These are phyloP conservation scores for Colletotrichum spaethianum DNA, from an alignment of 2,329 filamentous ascomycete genomes.

Conservation along the genomic window DNA sequence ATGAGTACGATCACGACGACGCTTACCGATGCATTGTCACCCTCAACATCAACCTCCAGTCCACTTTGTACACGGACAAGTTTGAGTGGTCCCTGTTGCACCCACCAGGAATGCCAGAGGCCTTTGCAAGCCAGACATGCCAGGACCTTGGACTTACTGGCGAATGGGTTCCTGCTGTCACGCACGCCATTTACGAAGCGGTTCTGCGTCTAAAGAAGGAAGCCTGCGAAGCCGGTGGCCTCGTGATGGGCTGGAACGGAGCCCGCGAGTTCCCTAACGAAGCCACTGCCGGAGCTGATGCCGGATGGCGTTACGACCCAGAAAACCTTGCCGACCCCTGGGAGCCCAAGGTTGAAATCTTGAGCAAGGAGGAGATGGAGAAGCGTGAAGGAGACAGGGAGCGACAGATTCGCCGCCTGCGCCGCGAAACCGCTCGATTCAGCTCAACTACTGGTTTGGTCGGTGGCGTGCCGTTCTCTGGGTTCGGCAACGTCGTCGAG, in stretches of 20 bases:
- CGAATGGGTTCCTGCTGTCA: constrained; percentile 95
- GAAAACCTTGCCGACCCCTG: constrained; percentile 89
- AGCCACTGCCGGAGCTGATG: constrained; percentile 83
- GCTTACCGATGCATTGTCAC: constrained; percentile 94
- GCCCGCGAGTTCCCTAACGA: constrained; percentile 86
- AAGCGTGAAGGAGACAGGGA: constrained; percentile 96
- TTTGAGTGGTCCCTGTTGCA: constrained; percentile 98
- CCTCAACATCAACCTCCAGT: constrained; percentile 91
- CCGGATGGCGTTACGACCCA: constrained; percentile 95
- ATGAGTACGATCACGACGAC: constrained; percentile 90
- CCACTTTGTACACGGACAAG: constrained; percentile 94
- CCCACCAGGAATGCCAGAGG: constrained; percentile 90
- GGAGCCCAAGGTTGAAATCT: constrained; percentile 84
- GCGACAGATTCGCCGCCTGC: constrained; percentile 86
- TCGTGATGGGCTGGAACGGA: constrained; percentile 81
- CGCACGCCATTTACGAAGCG: constrained; percentile 97
- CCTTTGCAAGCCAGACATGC: constrained; percentile 93
- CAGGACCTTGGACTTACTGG: constrained; percentile 90
- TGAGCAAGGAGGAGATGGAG: constrained; percentile 97
- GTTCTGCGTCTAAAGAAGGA: constrained; percentile 95
- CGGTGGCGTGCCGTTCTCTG: constrained; percentile 76
- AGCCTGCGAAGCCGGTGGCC: constrained; percentile 89
- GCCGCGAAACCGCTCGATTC: constrained; percentile 93
- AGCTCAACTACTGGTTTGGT: constrained; percentile 88
- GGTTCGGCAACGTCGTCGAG: constrained; percentile 63